These are phyloP conservation scores for Taphrina sp. DNA, from an alignment of 1,139 yeast genomes.

Conservation along the genomic window DNA sequence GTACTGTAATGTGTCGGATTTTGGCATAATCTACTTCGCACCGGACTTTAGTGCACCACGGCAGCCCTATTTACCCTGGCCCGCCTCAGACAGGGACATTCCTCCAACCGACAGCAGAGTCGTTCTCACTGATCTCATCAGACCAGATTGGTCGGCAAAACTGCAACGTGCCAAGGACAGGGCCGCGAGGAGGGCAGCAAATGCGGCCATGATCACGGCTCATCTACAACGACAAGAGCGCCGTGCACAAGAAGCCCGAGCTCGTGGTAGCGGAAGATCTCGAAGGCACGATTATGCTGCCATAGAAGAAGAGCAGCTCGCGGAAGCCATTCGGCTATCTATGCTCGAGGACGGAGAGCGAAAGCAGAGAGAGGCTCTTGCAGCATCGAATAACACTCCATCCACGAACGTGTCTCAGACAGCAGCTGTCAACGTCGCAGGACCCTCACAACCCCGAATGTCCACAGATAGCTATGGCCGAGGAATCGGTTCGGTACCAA, in stretches of 20 bases:
- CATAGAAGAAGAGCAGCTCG: constrained; percentile 22
- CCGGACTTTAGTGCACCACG: constrained; percentile 43
- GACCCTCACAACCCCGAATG: constrained; percentile 4
- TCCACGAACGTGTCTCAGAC: neutral
- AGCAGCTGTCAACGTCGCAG: constrained; percentile 9
- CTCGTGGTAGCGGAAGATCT: constrained; percentile 6
- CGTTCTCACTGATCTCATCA: constrained; percentile 70
- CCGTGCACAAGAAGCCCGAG: constrained; percentile 23
- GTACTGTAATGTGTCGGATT: constrained; percentile 82
- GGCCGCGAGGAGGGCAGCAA: constrained; percentile 78
- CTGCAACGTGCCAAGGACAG: constrained; percentile 69
- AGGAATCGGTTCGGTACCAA: constrained; percentile 12
- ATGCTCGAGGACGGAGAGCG: constrained; percentile 66
- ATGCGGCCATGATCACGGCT: constrained; percentile 31
- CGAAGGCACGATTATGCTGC: constrained; percentile 26
- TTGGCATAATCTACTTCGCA: constrained; percentile 77
- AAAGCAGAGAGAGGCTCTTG: constrained; percentile 36
- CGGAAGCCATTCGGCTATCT: constrained; percentile 64
- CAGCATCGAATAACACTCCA: neutral
- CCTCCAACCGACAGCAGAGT: constrained; percentile 66
- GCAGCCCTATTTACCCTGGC: constrained; percentile 5
- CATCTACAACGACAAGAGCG: constrained; percentile 32
- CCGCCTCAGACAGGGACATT: constrained; percentile 11
- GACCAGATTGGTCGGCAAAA: constrained; percentile 90
- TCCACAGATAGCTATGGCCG: constrained; percentile 12